Conservation (phyloP, 2,329 filamentous ascomycete species). For the Xylariales sp. region DNA sequence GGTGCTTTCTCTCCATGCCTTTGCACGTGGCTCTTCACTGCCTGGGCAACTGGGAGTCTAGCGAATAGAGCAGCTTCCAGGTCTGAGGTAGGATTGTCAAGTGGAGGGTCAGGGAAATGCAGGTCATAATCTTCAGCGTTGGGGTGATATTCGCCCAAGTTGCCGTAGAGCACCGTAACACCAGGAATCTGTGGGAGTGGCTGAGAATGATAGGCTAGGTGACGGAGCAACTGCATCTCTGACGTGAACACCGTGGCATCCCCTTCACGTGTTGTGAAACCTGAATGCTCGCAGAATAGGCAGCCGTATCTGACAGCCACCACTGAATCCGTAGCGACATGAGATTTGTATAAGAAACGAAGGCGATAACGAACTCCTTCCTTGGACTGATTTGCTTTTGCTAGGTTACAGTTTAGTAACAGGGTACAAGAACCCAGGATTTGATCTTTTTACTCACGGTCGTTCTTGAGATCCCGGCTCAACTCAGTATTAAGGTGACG, state of each 20-base stretch:
- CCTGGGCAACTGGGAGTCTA: conserved; percentile 29
- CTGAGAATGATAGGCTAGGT: conserved; percentile 35
- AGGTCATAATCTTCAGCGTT: conserved; percentile 30
- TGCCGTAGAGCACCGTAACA: conserved; percentile 31
- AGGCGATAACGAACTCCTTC: conserved; percentile 33
- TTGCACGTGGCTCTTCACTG: conserved; percentile 29
- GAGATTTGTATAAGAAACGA: conserved; percentile 38
- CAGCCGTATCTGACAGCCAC: conserved; percentile 25
- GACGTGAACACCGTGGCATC: conserved; percentile 38
- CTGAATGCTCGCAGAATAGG: conserved; percentile 32
- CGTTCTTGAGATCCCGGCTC: conserved; percentile 13
- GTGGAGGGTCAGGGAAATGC: conserved; percentile 28
- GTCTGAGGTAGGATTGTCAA: conserved; percentile 24
- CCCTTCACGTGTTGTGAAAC: conserved; percentile 29
- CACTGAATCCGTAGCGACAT: conserved; percentile 27
- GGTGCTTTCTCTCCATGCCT: conserved; percentile 29
- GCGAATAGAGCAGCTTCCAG: conserved; percentile 16
- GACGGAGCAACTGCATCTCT: conserved; percentile 31
- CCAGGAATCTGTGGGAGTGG: conserved; percentile 33
- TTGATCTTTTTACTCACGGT: conserved; percentile 17
- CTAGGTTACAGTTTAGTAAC: conserved; percentile 15
- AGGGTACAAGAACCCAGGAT: neutral
- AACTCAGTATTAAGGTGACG: conserved; percentile 8
- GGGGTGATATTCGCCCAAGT: conserved; percentile 13
- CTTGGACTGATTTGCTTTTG: conserved; percentile 28